Base-by-base conservation (phyloP, 192 early-diverging fungal genomes). In the Podila epigama region DNA sequence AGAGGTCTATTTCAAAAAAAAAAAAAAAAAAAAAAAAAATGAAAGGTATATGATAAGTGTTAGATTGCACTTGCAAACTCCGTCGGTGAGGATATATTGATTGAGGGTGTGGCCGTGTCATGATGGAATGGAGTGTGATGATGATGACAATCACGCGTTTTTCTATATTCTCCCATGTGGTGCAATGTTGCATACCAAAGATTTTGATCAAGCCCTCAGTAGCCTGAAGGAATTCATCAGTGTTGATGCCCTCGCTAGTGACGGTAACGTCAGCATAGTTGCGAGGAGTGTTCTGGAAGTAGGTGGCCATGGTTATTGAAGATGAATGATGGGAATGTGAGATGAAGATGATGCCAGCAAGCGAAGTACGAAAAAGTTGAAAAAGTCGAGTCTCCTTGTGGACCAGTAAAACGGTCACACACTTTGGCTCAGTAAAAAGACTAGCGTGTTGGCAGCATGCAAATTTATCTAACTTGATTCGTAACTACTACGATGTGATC, bases 191-290 rank as follows among this genome's bases (percentile, higher is more conserved):
- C 66, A 40, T 83, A 91, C 89, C 91, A 68, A 93, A 94, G 32
- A 96, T 79, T 67, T 86, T 88, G 28, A 92, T 86, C 22, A 96
- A 79, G 22, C 90, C 91, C 67, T 89, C 86, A 22, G 92, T 89
- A 25, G 95, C 93, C 75, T 91, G 88, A 10, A 94, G 77, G 82
- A 96, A 96, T 60, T 88, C 69, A 15, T 61, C 66, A n/a, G 91
- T 93, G 73, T 90, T 86, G 75, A 95, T 92, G 59, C 88, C 89
- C 51, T 88, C 79, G 0, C 79, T 31, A 25, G 68, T 83, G 63
- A 90, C 63, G 33, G 86, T 73, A 51, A 96, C 93, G 35, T 92
- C 85, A 56, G 84, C 67, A 61, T 89, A 96, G 48, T 85, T 85
- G 60, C 86, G 86, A 36, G 86, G 68, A 56, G 92, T 78, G 51